Conservation (phyloP, 345 rosid species). For the Kernera saxatilis region DNA sequence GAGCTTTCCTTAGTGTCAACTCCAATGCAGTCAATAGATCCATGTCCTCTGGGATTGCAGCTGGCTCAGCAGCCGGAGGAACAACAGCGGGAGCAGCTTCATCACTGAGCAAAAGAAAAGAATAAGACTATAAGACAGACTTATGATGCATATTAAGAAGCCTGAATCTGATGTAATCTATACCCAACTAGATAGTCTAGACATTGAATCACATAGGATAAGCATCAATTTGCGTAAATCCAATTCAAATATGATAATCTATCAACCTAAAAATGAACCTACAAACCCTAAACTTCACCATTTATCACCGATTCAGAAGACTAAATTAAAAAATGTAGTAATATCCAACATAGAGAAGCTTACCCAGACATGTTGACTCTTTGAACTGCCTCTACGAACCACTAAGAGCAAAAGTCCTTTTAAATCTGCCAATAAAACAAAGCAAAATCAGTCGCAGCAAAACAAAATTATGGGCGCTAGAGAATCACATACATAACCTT, state of each 20-base stretch:
- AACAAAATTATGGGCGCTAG: neutral
- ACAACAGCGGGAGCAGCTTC: conserved; percentile 49
- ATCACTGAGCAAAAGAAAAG: conserved; percentile 39
- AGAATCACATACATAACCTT: conserved; percentile 9
- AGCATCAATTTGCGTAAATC: neutral
- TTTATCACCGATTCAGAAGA: neutral
- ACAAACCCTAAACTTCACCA: neutral
- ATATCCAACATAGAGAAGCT: neutral
- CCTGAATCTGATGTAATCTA: neutral
- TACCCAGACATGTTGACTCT: conserved; percentile 31
- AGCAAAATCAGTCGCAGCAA: neutral
- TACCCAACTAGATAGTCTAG: neutral
- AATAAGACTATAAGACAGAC: neutral
- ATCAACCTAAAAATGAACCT: neutral
- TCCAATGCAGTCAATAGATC: conserved; percentile 68
- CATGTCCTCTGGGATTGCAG: conserved; percentile 58
- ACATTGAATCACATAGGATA: too few relatives aligned
- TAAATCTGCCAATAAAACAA: conserved; percentile 3
- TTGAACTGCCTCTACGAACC: neutral
- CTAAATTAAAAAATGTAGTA: neutral
- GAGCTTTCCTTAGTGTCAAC: conserved; percentile 64
- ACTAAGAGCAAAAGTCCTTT: too few relatives aligned
- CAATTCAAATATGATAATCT: neutral
- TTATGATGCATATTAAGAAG: neutral
- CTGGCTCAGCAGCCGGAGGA: conserved; percentile 39